Evolutionary conservation across 2,329 filamentous ascomycete species (phyloP).

Genomic region (Fusarium sacchari): DNA sequence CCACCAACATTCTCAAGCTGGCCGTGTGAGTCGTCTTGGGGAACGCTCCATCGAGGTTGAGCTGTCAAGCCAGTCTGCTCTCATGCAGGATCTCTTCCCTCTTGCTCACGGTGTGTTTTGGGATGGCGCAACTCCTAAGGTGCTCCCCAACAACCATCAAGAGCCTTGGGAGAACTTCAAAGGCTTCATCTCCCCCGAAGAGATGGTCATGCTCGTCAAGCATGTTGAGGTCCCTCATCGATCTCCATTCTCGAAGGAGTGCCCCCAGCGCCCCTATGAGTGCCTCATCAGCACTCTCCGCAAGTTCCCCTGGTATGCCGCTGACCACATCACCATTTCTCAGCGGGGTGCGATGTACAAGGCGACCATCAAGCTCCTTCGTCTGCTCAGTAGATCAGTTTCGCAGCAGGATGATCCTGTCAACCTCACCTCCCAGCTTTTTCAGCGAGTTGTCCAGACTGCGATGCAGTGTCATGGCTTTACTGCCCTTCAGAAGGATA

Average conservation of each 20-base stretch:
- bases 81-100: conserved; percentile 73
- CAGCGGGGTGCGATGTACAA: conserved; percentile 65
- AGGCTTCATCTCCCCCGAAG: conserved; percentile 69
- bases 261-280: conserved; percentile 72
- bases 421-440: conserved; percentile 63
- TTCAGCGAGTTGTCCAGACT: conserved; percentile 62
- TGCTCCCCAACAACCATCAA: conserved; percentile 46
- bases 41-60: conserved; percentile 67
- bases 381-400: conserved; percentile 56
- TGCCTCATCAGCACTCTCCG: conserved; percentile 71
- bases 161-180: conserved; percentile 65
- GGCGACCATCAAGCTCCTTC: conserved; percentile 60
- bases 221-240: conserved; percentile 70
- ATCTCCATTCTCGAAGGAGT: conserved; percentile 68
- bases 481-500: conserved; percentile 69
- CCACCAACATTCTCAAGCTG: conserved; percentile 50
- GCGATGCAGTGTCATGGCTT: conserved; percentile 70
- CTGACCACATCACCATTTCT: conserved; percentile 65
- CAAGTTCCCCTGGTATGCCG: conserved; percentile 71
- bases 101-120: conserved; percentile 66
- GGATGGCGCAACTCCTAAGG: conserved; percentile 58
- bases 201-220: conserved; percentile 71
- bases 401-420: conserved; percentile 51
- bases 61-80: conserved; percentile 63
- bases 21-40: conserved; percentile 62